These are phyloP conservation scores for sorghum (Sorghum bicolor) DNA, from an alignment of 176 grass and related monocot genomes.

Conservation along the genomic window DNA sequence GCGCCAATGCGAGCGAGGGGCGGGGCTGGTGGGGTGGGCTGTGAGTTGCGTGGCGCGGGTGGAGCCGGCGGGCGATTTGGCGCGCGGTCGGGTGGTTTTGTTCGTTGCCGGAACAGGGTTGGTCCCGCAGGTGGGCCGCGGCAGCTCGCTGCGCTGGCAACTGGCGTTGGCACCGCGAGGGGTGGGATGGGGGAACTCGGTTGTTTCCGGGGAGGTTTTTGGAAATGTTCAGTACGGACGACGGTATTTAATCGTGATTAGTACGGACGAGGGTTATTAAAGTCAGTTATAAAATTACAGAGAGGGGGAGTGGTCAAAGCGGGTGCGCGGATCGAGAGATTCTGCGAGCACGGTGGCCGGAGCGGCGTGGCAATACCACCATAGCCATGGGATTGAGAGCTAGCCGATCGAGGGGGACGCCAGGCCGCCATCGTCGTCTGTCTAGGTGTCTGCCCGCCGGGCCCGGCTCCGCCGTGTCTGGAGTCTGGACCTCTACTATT, in stretches of 20 bases:
- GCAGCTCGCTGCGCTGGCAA: background rate
- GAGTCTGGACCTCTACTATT: too few relatives aligned
- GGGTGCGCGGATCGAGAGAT: slow-evolving; percentile 14
- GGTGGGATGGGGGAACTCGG: background rate
- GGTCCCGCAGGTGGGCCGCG: too few relatives aligned
- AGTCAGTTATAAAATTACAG: too few relatives aligned
- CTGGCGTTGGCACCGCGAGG: background rate
- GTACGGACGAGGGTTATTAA: too few relatives aligned
- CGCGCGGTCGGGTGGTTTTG: slow-evolving; percentile 12
- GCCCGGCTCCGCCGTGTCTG: too few relatives aligned
- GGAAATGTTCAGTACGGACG: background rate
- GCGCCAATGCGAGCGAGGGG: background rate
- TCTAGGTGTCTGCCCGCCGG: too few relatives aligned
- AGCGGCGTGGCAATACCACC: background rate
- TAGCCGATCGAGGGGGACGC: too few relatives aligned
- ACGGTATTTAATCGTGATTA: background rate
- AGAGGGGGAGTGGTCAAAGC: background rate
- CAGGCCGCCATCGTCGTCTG: too few relatives aligned
- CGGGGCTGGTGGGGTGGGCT: background rate
- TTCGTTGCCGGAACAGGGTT: background rate
- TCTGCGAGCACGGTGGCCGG: slow-evolving; percentile 3
- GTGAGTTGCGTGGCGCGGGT: background rate
- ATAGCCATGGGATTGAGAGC: background rate
- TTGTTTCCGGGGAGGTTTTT: background rate
- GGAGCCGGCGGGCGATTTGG: background rate